A percentile compares a stretch with the other conserved stretches of the same genome.
phyloP scores from a whole-genome alignment of 768 basidiomycete genomes.

The Mycena polygramma region DNA sequence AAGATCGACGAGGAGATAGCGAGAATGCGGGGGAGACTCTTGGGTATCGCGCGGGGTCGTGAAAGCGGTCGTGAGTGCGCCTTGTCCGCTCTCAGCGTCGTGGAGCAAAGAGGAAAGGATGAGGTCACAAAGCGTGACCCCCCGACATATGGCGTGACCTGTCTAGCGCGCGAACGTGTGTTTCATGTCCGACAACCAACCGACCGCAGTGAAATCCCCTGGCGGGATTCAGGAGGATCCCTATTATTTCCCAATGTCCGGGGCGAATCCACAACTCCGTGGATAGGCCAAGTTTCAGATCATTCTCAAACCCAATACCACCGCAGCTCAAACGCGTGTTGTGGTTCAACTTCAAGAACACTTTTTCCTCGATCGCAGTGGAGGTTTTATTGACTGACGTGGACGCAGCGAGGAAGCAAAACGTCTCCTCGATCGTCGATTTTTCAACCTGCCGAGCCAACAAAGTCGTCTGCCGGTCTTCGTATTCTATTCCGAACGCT shows the following conservation, averaged over 20 bases:
- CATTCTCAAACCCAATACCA: constrained; percentile 8
- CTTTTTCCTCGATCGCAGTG: constrained; percentile 19
- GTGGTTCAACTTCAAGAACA: not conserved
- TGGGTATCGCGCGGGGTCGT: constrained; percentile 39
- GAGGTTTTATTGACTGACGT: constrained; percentile 30
- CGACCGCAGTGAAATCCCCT: not conserved
- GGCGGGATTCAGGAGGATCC: constrained; percentile 20
- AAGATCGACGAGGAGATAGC: constrained; percentile 19
- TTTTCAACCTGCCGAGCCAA: constrained; percentile 26
- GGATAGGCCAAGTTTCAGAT: constrained; percentile 20
- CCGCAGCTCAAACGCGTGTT: constrained; percentile 28
- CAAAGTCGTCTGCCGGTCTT: constrained; percentile 17
- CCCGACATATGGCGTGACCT: constrained; percentile 15
- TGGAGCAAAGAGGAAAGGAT: constrained; percentile 38
- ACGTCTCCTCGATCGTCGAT: constrained; percentile 15
- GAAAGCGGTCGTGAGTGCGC: constrained; percentile 13
- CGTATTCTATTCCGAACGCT: not conserved
- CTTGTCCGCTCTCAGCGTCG: constrained; percentile 34
- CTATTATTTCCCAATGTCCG: not conserved
- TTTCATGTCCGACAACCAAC: not conserved
- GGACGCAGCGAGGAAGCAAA: constrained; percentile 18
- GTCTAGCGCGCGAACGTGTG: constrained; percentile 8
- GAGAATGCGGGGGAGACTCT: constrained; percentile 15
- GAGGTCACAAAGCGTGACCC: constrained; percentile 26
- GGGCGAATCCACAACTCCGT: constrained; percentile 6